Evolutionary conservation across 192 early-diverging fungal species (phyloP).

Genomic region (Backusella mclennaniae): DNA sequence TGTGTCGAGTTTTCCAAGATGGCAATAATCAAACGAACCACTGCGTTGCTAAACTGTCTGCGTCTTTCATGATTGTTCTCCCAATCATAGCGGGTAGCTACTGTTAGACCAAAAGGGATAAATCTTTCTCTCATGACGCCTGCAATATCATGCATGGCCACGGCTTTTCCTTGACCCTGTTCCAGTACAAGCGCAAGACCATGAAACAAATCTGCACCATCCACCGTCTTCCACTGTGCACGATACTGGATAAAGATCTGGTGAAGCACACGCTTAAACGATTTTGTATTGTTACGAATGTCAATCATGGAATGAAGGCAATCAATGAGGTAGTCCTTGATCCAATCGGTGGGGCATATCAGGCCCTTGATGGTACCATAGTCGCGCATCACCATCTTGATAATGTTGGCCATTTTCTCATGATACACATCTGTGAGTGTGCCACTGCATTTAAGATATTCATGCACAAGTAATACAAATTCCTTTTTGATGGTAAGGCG

Average conservation of each 20-base stretch:
- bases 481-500: conserved; percentile 54
- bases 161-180: conserved; percentile 32
- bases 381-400: conserved; percentile 47
- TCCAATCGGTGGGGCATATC: conserved; percentile 42
- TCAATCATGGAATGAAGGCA: conserved; percentile 27
- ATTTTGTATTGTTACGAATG: conserved; percentile 23
- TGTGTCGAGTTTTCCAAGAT: conserved; percentile 45
- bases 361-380: conserved; percentile 36
- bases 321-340: conserved; percentile 47
- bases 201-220: conserved; percentile 46
- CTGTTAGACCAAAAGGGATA: conserved; percentile 37
- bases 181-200: conserved; percentile 40
- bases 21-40: conserved; percentile 50
- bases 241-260: conserved; percentile 33
- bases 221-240: conserved; percentile 43
- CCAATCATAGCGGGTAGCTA: conserved; percentile 43
- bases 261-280: conserved; percentile 26
- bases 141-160: conserved; percentile 33
- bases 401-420: conserved; percentile 45
- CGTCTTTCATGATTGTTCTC: conserved; percentile 30
- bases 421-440: conserved; percentile 44
- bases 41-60: conserved; percentile 36
- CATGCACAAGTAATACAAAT: conserved; percentile 46
- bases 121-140: conserved; percentile 41
- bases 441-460: conserved; percentile 43